Evolutionary conservation across 768 basidiomycete species (phyloP), one percentile per base, ranked within the genome.

Genomic region (Tulasnella sp.): DNA sequence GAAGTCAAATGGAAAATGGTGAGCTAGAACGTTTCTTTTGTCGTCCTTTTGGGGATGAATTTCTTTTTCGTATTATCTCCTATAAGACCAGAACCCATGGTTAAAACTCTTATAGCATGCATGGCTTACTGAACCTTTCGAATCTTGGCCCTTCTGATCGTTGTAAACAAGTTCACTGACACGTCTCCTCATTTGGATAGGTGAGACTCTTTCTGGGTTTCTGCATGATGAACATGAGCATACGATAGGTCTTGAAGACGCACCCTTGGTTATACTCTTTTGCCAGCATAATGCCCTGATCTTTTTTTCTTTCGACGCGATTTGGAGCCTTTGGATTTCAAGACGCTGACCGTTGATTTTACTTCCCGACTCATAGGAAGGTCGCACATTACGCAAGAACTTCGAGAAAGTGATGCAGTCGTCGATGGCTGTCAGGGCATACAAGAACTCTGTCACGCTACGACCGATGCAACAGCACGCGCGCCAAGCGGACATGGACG

Each of bases 231-330:
- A 79, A 69, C 71, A 72, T 44, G 35, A 76, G 52, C 76, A 76
- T 77, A 78, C 89, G 94, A 95, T 95, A 95, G 95, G 92, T 95
- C 92, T 93, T 93, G 80, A 89, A 92, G 92, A 92, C 89, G 77
- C 75, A 75, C 75, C 79, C 81, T 86, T 91, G 91, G 90, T 92
- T 91, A 87, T 82, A 87, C 78, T 37, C 64, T 73, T 80, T 77
- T 39, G 81, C 78, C 76, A 81, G 89, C 87, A 90, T 89, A 90
- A 87, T 88, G 87, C 86, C 65, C 67, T 70, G 73, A 67, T 17
- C 32, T 62, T 64, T 75, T 78, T 86, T 89, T 87, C 87, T 87
- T 88, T 86, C 88, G 52, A 59, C 22, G 52, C 22, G 52, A n/a
- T n/a, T n/a, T n/a, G n/a, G n/a, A 59, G 29, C 1, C 52, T 59